Evolutionary conservation across 2,329 filamentous ascomycete species (phyloP).

Genomic region (Fusarium nematophilum): DNA sequence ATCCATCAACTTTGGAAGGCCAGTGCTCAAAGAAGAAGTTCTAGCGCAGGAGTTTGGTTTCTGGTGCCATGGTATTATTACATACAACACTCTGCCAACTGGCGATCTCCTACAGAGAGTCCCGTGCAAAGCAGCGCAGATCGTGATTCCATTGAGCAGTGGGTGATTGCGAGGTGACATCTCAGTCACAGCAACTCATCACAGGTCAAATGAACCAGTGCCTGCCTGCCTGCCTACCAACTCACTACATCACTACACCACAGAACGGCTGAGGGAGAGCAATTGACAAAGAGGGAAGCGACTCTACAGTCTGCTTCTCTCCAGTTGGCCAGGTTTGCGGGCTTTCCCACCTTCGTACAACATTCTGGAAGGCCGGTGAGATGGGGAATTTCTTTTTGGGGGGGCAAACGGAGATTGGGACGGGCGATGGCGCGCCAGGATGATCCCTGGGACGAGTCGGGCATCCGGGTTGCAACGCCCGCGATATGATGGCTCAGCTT

Average conservation of each 20-base stretch:
- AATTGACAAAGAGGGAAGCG: constrained; percentile 6
- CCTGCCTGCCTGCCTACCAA: no score
- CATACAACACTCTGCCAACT: no score
- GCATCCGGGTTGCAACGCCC: constrained; percentile 16
- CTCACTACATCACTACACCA: background rate
- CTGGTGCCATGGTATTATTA: background rate
- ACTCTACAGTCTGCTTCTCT: constrained; percentile 11
- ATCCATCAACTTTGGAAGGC: constrained; percentile 19
- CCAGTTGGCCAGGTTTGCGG: no score
- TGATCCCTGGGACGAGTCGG: constrained; percentile 27
- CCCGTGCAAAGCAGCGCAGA: constrained; percentile 18
- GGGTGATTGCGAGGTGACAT: constrained; percentile 24
- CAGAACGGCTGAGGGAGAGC: background rate
- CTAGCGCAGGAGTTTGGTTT: constrained; percentile 14
- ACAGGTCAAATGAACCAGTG: constrained; percentile 14
- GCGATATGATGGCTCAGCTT: constrained; percentile 30
- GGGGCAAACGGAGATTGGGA: constrained; percentile 36
- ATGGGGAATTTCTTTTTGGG: constrained; percentile 25
- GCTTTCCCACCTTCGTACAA: constrained; percentile 18
- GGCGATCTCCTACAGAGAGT: constrained; percentile 12
- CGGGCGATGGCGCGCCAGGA: constrained; percentile 32
- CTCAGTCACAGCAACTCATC: constrained; percentile 12
- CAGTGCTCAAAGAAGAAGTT: constrained; percentile 24
- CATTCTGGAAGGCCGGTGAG: constrained; percentile 38
- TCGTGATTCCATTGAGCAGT: constrained; percentile 12